phyloP scores from a whole-genome alignment of 2,329 filamentous ascomycete species.

The Curvularia sp. region DNA sequence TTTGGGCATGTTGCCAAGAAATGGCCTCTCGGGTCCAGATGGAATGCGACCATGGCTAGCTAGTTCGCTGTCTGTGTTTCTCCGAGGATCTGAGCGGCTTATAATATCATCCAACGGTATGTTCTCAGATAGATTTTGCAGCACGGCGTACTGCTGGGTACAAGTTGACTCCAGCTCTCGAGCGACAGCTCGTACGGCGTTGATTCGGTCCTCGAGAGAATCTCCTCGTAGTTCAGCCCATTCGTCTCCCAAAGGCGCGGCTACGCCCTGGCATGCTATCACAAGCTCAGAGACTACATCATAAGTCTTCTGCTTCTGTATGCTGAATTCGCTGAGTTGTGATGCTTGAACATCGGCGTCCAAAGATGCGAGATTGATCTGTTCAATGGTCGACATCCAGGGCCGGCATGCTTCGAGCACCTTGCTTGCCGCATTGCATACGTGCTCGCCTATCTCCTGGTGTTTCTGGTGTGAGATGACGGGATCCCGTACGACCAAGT shows the following conservation, averaged over 20 bases:
- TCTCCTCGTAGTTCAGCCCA: constrained; percentile 94
- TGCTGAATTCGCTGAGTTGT: constrained; percentile 83
- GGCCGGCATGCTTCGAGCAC: constrained; percentile 88
- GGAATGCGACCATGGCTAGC: constrained; percentile 37
- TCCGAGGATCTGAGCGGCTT: constrained; percentile 48
- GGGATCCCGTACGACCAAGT: constrained; percentile 78
- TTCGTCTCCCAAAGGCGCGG: constrained; percentile 89
- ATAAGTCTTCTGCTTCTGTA: constrained; percentile 92
- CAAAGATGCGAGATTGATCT: constrained; percentile 83
- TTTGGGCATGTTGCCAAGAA: constrained; percentile 63
- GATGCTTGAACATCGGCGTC: constrained; percentile 82
- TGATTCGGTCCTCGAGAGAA: constrained; percentile 84
- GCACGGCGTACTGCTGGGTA: constrained; percentile 84
- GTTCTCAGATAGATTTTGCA: constrained; percentile 86
- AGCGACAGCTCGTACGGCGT: constrained; percentile 77
- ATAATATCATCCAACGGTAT: constrained; percentile 59
- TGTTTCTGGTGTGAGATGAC: constrained; percentile 81
- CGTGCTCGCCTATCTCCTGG: constrained; percentile 78
- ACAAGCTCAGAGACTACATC: constrained; percentile 91
- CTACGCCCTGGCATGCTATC: constrained; percentile 87
- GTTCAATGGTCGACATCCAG: constrained; percentile 90
- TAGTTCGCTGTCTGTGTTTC: constrained; percentile 53
- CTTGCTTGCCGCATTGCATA: constrained; percentile 79
- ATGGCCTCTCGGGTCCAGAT: constrained; percentile 52
- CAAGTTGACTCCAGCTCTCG: constrained; percentile 85